phyloP scores from a whole-genome alignment of 495 filamentous ascomycete species.

The Daldinia childiae region DNA sequence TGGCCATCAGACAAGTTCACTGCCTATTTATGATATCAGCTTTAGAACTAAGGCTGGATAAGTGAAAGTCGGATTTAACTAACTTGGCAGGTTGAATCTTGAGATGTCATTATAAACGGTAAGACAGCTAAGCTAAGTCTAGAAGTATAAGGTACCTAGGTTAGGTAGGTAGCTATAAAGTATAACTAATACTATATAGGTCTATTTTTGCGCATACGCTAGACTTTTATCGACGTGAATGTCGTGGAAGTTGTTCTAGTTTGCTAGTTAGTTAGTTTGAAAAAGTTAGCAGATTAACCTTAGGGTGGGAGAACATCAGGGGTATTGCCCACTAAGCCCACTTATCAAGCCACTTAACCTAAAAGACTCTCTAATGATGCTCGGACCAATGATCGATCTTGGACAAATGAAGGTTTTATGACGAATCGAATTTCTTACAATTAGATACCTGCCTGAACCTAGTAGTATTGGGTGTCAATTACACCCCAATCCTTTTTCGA shows the following conservation, averaged over 20 bases:
- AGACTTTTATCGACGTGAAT: background rate
- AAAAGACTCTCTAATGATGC: no score
- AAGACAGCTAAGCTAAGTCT: background rate
- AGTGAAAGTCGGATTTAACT: background rate
- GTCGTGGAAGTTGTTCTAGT: background rate
- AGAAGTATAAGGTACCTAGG: no score
- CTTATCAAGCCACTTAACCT: conserved; percentile 4
- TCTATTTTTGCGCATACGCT: background rate
- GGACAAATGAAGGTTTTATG: background rate
- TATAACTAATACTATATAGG: background rate
- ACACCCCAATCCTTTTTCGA: background rate
- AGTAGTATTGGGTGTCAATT: background rate
- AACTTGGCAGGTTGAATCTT: conserved; percentile 35
- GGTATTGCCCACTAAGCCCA: conserved; percentile 1
- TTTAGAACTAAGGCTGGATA: background rate
- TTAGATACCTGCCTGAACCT: background rate
- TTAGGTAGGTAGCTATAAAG: no score
- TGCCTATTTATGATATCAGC: conserved; percentile 45
- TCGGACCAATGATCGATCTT: background rate
- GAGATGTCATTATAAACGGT: conserved; percentile 12
- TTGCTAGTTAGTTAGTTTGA: background rate
- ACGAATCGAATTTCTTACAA: background rate
- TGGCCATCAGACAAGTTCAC: conserved; percentile 53
- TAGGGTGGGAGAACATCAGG: background rate
- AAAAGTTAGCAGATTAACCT: background rate